Base-by-base conservation (phyloP, 2,329 filamentous ascomycete species). In the Colletotrichum filicis region DNA sequence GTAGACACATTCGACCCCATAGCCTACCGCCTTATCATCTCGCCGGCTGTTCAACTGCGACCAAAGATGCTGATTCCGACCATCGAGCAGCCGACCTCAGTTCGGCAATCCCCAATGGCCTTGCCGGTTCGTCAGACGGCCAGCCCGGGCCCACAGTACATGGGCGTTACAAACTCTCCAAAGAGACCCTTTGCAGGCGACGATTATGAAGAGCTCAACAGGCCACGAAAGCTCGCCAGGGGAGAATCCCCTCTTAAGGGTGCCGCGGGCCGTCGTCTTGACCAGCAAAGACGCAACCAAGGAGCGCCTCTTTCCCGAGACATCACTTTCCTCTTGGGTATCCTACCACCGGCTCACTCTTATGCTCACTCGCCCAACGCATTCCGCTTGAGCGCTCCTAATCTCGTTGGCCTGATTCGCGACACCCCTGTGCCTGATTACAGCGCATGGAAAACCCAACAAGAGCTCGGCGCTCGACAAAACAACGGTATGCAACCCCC, bases 201-300 rank as follows among this genome's bases (percentile, higher is more conserved):
- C 71, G 95, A 98, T 53, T 92, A 94, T 49, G 92, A 92, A 74
- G 91, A 92, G 67, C 85, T 88, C 49, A 91, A 91, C 76, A 92
- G 94, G 24, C 94, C 95, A 1, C 94, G 95, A 77, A 98, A 98
- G 81, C 89, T 98, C 64, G 90, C 92, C 61, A 92, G 97, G 57
- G 95, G 93, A n/a, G 95, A 94, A 69, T 98, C 96, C 5, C 97
- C 97, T 0, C 88, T 98, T 49, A 99, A 98, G 81, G 95, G 95
- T 16, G 94, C 94, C 1, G 95, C 96, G 49, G 94, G 95, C 30
- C 92, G 95, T 68, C 92, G 95, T 46, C 87, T 97, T 26, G 94
- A 97, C 78, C 93, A 97, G 79, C 92, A 94, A 79, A 89, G 91
- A 64, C 87, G 91, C 5, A 91, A 88, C 77, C 89, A 89, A 75